Conservation (phyloP, 164 flowering plant species). For the Magnolia officinalis region DNA sequence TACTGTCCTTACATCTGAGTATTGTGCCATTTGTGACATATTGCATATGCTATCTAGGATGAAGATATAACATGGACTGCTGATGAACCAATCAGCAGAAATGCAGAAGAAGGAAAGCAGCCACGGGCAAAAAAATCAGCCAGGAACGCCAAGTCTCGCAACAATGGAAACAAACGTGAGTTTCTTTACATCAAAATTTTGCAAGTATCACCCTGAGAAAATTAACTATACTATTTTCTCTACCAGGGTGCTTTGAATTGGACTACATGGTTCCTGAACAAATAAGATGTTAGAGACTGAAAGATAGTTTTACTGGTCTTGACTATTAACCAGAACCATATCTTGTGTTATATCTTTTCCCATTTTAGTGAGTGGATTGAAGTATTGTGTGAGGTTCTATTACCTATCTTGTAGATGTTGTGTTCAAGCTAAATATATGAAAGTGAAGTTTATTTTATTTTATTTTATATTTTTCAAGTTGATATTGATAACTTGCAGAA, state of each 20-base stretch:
- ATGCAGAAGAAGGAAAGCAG: slow-evolving; percentile 23
- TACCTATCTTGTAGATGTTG: too few species aligned
- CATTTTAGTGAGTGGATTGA: neutral
- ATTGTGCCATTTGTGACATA: neutral
- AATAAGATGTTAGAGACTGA: neutral
- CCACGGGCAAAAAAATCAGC: slow-evolving; percentile 30
- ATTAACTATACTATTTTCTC: neutral
- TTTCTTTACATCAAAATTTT: slow-evolving; percentile 4
- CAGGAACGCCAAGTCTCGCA: slow-evolving; percentile 16
- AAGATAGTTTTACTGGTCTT: neutral
- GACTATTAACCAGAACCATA: neutral
- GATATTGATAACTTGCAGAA: too few species aligned
- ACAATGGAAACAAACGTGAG: slow-evolving; percentile 49
- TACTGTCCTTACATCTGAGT: neutral
- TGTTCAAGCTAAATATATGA: too few species aligned
- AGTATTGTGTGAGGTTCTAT: too few species aligned
- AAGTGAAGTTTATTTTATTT: too few species aligned
- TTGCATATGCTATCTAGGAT: slow-evolving; percentile 25
- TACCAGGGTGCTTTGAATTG: neutral
- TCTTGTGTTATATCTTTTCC: neutral
- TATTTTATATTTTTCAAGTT: too few species aligned
- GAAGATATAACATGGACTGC: slow-evolving; percentile 18
- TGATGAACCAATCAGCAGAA: slow-evolving; percentile 14
- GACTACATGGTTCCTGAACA: neutral
- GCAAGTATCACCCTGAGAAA: neutral